phyloP scores from a whole-genome alignment of 768 basidiomycete species.

The Kwoniella heveanensis region DNA sequence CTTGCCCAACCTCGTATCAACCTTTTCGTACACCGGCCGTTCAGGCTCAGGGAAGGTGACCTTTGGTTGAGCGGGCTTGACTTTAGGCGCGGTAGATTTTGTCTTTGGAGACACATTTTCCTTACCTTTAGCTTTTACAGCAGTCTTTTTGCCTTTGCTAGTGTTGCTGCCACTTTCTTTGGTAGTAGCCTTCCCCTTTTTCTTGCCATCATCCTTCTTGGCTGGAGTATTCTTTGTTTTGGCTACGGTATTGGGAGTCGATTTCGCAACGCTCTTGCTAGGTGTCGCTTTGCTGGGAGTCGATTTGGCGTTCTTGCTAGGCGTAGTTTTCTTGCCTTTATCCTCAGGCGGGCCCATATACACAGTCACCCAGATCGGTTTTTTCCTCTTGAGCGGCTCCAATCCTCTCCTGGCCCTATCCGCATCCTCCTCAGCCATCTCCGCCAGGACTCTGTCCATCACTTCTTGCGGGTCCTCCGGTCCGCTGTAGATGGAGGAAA shows the following conservation, averaged over 20 bases:
- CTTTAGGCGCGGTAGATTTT: conserved; percentile 9
- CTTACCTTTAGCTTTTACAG: conserved; percentile 11
- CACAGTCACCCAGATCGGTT: not conserved
- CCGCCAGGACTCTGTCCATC: not conserved
- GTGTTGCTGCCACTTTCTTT: not conserved
- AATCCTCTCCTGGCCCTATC: not conserved
- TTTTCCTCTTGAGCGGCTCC: not conserved
- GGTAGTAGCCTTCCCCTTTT: not conserved
- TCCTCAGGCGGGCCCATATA: not conserved
- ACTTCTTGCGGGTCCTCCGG: not conserved
- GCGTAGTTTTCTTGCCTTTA: not conserved
- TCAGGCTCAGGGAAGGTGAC: conserved; percentile 13
- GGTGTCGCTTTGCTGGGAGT: not conserved
- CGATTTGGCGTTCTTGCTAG: not conserved
- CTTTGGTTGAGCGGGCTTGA: conserved; percentile 15
- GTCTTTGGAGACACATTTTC: conserved; percentile 2
- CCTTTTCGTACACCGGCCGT: conserved; percentile 39
- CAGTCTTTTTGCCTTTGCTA: conserved; percentile 5
- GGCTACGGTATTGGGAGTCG: conserved; percentile 5
- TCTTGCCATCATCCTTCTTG: conserved; percentile 1
- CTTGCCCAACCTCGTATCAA: conserved; percentile 31
- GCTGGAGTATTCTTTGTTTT: conserved; percentile 5
- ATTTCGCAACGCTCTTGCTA: conserved; percentile 5
- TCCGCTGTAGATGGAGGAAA: not conserved
- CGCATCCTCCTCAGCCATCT: not conserved